phyloP scores from a whole-genome alignment of 83 land plant species.

The Picea mariana region DNA sequence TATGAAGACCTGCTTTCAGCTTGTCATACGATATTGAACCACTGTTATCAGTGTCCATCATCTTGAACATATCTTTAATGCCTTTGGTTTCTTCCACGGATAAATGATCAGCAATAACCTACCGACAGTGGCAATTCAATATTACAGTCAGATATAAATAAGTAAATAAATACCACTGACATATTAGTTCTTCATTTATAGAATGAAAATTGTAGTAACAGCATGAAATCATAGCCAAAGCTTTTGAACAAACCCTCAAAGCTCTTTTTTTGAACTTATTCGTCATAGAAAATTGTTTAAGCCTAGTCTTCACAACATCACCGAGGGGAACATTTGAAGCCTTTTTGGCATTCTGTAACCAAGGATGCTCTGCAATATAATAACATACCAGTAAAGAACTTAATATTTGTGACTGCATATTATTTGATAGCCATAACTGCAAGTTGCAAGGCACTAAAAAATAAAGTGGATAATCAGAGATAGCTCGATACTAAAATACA shows the following conservation, averaged over 20 bases:
- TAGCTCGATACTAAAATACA: not conserved
- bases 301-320: constrained; percentile 67
- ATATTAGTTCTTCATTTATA: not conserved
- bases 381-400: not conserved
- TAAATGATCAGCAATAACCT: constrained; percentile 71
- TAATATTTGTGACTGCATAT: not conserved
- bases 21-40: constrained; percentile 54
- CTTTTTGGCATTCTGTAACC: constrained; percentile 71
- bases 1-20: constrained; percentile 50
- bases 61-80: constrained; percentile 51
- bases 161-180: not conserved
- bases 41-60: constrained; percentile 50
- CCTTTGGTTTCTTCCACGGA: constrained; percentile 74
- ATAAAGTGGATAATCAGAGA: not conserved
- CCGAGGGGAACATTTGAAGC: constrained; percentile 76
- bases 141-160: not conserved
- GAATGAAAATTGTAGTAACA: not conserved
- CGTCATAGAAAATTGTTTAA: constrained; percentile 69
- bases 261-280: constrained; percentile 70
- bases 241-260: constrained; percentile 35
- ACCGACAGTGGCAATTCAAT: not conserved
- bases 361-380: constrained; percentile 54
- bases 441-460: not conserved
- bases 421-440: not conserved
- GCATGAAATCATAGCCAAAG: not conserved